Evolutionary conservation across 2,329 filamentous ascomycete species (phyloP), one percentile per base, ranked within the genome.

Genomic region (Westerdykella aurantiaca): DNA sequence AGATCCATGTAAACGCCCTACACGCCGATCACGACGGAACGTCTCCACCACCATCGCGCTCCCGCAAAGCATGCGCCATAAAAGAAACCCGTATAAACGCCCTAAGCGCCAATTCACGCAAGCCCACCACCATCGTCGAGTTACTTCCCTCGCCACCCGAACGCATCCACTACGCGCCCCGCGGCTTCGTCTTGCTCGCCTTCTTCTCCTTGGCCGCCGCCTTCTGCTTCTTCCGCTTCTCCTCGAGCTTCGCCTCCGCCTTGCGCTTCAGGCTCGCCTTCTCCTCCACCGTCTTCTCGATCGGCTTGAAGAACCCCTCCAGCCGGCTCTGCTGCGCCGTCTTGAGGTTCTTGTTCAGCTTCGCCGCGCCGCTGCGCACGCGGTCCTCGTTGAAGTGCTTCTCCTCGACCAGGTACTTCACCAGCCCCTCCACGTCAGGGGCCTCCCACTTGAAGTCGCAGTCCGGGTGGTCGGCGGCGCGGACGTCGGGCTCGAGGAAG

Each of bases 401-500:
- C 63, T 97, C 93, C 5, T 81, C 81, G 3, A 95, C 93, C 2
- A 98, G 74, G 68, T 88, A 98, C 57, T 93, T 80, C 50, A 98
- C 80, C 0, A 98, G 79, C 0, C 88, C 91, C 2, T 96, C 89
- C 1, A 93, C 76, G 58, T 98, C 90, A 3, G 93, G 93, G 47
- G 83, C 84, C 37, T 96, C 89, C 93, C 94, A 98, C 69, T 95
- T 96, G 76, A 97, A 95, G 64, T 98, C 89, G 68, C 90, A 97
- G 11, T 88, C 82, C 0, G 86, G 81, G 58, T 94, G 80, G 55
- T 94, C 86, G 18, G 91, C 89, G 37, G 79, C 67, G 31, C 85
- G 83, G 21, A 98, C 91, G 56, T 97, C 89, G 0, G 93, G 93
- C 56, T 91, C 77, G 63, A 94, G 83, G 73, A 98, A 97, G 22